A percentile compares a stretch with the other conserved stretches of the same genome.
These are phyloP conservation scores for Hypsizygus ulmarius DNA, from an alignment of 1,284 basidiomycete species.

Conservation along the genomic window DNA sequence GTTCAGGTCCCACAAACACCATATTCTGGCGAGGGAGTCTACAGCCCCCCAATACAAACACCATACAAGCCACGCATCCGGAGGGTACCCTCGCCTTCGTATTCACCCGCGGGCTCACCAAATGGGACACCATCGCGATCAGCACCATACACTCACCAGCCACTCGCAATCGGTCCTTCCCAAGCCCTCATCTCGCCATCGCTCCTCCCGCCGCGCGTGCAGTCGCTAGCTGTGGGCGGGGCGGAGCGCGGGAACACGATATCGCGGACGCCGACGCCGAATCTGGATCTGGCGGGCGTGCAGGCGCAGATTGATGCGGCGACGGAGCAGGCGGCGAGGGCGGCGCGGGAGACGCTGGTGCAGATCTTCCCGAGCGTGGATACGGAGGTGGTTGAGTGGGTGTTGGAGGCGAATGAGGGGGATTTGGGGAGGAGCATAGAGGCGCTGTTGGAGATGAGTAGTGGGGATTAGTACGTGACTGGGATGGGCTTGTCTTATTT, in stretches of 20 bases:
- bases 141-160: conserved; percentile 43
- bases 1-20: conserved; percentile 40
- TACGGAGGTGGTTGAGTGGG: conserved; percentile 79
- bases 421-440: conserved; percentile 91
- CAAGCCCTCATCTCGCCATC: conserved; percentile 28
- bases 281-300: conserved; percentile 65
- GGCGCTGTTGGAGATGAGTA: conserved; percentile 74
- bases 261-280: conserved; percentile 67
- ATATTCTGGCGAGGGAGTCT: conserved; percentile 29
- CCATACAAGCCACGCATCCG: conserved; percentile 74
- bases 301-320: conserved; percentile 80
- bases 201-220: conserved; percentile 41
- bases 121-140: conserved; percentile 52
- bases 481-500: background rate
- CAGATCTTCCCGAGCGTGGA: conserved; percentile 88
- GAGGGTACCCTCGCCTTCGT: conserved; percentile 41
- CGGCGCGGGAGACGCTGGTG: conserved; percentile 67
- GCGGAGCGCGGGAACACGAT: conserved; percentile 36
- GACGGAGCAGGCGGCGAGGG: conserved; percentile 63
- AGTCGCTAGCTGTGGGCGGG: conserved; percentile 32
- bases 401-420: conserved; percentile 84
- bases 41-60: conserved; percentile 51
- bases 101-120: conserved; percentile 32
- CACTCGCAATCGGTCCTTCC: conserved; percentile 39
- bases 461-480: conserved; percentile 36